Evolutionary conservation across 2,329 filamentous ascomycete species (phyloP), one percentile per base, ranked within the genome.

Genomic region (Fusarium neocosmosporiellum): DNA sequence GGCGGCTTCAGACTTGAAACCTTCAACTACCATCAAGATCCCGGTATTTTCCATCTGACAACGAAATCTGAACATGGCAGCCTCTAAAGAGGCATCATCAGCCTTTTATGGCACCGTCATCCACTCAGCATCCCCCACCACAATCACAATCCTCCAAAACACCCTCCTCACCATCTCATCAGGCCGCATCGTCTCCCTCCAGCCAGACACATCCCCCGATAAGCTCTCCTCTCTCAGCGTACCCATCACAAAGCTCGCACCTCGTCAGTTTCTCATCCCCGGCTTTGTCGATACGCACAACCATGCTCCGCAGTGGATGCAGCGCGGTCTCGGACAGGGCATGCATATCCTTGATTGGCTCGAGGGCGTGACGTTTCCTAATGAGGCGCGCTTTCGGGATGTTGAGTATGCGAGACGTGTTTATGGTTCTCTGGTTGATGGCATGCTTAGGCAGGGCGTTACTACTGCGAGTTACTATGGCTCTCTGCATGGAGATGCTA

Each of bases 261-360:
- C 77, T 9, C 84, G 84, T 41, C 80, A 88, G 53, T 89, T 91
- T 73, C 79, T 91, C 55, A 86, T 90, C 65, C 89, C 89, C 0
- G 88, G 89, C 48, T 88, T 91, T 74, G 82, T 93, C 61, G 91
- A 93, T 81, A 92, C 90, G 1, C 91, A 93, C 88, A 91, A 91
- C 71, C 91, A 93, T 75, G 91, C 91, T 1, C 90, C 90, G 37
- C 86, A 88, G 72, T 87, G 84, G 83, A 80, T 84, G 20, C 83
- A 84, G 78, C 81, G 85, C 20, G 84, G 86, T 22, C 80, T 87
- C 8, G 84, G 85, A 20, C 84, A 87, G 74, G 82, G 86, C 63
- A 81, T 86, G 78, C 84, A 88, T 71, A 87, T 89, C 67, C 82
- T 91, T 13, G 88, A 92, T 76, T 93, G 91, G 91, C 83, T 92